Base-by-base conservation (phyloP, 2,329 filamentous ascomycete species). In the Mycosphaerella sp. region DNA sequence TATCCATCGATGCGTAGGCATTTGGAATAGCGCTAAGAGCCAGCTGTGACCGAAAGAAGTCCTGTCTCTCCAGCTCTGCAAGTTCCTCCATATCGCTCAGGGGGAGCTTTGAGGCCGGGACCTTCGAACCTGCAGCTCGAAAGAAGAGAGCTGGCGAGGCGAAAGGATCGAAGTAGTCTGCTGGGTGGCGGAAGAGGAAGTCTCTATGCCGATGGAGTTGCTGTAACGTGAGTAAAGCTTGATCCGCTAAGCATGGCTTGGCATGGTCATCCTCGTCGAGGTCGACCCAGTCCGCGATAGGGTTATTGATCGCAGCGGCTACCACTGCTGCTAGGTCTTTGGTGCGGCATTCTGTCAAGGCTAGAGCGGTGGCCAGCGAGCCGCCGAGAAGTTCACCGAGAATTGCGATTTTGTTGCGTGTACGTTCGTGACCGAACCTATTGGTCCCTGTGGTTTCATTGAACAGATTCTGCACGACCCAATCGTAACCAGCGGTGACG, bases 91-190 rank as follows among this genome's bases (percentile, higher is more conserved):
- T 60, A 8, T 68, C 64, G 50, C 71, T 69, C 6, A 66, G 48
- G 0, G 62, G 56, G 13, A 3, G 48, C 14, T 27, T 25, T 12
- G 28, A 9, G 27, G 18, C 4, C 25, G 66, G 63, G 1, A 66
- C 53, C 13, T 62, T 56, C 13, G 62, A 48, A 9, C 63, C 65
- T 5, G 74, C 66, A 1, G 74, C 74, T 43, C 75, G 73, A 53
- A 78, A 76, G 64, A 76, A 76, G 39, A 75, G 68, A 2, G 73
- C 65, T 3, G 75, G 74, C 5, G 73, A 76, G 1, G 73, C 73
- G 56, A 77, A 78, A 3, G 72, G 70, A 57, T 78, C 75, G 50
- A 75, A 75, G 52, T 69, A 75, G 45, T 71, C 62, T 36, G 71
- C 69, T 9, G 70, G 65, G 40, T 66, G 70, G 8, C 60, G 57